phyloP scores from a whole-genome alignment of 2,329 filamentous ascomycete species.

The Stemphylium lycopersici region DNA sequence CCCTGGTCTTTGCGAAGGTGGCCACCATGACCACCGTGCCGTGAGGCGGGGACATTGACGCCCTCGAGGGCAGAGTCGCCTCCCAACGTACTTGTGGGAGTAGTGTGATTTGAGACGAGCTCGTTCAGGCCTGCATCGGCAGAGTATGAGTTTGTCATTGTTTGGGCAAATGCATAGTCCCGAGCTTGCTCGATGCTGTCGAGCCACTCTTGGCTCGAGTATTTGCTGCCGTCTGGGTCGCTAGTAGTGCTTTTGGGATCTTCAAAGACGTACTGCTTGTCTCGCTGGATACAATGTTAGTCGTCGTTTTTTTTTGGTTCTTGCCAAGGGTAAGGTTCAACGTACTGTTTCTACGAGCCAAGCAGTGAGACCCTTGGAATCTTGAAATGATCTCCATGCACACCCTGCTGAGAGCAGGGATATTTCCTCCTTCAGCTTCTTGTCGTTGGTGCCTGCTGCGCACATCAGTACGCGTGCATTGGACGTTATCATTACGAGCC shows the following conservation, averaged over 20 bases:
- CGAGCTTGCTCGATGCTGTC: constrained; percentile 85
- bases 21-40: constrained; percentile 49
- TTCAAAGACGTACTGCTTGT: constrained; percentile 92
- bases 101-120: constrained; percentile 67
- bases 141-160: constrained; percentile 68
- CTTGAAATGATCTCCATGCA: constrained; percentile 78
- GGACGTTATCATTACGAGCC: constrained; percentile 93
- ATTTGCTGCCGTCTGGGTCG: constrained; percentile 67
- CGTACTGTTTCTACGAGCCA: constrained; percentile 95
- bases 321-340: constrained; percentile 21
- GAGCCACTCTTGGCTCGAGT: constrained; percentile 87
- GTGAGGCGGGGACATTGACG: constrained; percentile 60
- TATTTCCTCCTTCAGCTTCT: constrained; percentile 91
- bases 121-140: constrained; percentile 57
- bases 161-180: constrained; percentile 80
- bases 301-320: neutral
- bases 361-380: constrained; percentile 83
- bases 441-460: constrained; percentile 91
- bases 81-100: constrained; percentile 75
- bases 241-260: constrained; percentile 77
- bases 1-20: constrained; percentile 56
- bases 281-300: constrained; percentile 63
- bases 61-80: constrained; percentile 54
- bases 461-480: constrained; percentile 88
- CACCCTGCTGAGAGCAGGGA: constrained; percentile 79